Percentiles rank a stretch among this genome's conserved stretches.
These are phyloP conservation scores for Xylariaceae sp. DNA, from an alignment of 2,329 filamentous ascomycete species.

Conservation along the genomic window DNA sequence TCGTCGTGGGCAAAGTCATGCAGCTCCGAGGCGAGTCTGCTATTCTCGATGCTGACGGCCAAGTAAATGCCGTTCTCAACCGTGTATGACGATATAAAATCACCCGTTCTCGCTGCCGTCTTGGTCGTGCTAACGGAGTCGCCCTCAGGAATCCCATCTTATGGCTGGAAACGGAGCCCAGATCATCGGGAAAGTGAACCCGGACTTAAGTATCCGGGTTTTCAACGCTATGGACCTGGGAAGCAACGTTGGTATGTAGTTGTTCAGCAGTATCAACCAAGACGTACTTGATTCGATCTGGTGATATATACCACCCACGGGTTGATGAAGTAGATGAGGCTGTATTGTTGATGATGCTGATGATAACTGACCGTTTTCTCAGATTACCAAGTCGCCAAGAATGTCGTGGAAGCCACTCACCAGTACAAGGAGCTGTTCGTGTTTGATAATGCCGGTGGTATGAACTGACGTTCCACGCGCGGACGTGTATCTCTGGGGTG, in stretches of 20 bases:
- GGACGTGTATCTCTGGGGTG: slow-evolving; percentile 39
- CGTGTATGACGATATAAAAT: slow-evolving; percentile 42
- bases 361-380: not conserved
- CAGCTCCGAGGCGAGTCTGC: slow-evolving; percentile 78
- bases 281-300: not conserved
- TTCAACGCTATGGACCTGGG: slow-evolving; percentile 67
- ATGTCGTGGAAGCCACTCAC: slow-evolving; percentile 82
- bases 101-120: no score
- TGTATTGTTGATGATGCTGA: not conserved
- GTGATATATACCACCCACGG: not conserved
- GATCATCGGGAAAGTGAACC: slow-evolving; percentile 73
- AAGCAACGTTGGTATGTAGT: slow-evolving; percentile 57
- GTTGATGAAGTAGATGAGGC: not conserved
- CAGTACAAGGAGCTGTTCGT: slow-evolving; percentile 71
- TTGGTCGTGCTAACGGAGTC: slow-evolving; percentile 1
- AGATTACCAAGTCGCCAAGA: slow-evolving; percentile 73
- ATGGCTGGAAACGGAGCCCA: slow-evolving; percentile 65
- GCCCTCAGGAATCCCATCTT: slow-evolving; percentile 61
- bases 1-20: slow-evolving; percentile 77
- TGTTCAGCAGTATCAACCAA: not conserved
- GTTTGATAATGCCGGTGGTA: slow-evolving; percentile 46
- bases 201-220: slow-evolving; percentile 66
- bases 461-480: slow-evolving; percentile 32
- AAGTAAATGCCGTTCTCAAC: slow-evolving; percentile 68
- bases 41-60: slow-evolving; percentile 72